phyloP scores from a whole-genome alignment of 208 protist species.

The Leishmania tropica region DNA sequence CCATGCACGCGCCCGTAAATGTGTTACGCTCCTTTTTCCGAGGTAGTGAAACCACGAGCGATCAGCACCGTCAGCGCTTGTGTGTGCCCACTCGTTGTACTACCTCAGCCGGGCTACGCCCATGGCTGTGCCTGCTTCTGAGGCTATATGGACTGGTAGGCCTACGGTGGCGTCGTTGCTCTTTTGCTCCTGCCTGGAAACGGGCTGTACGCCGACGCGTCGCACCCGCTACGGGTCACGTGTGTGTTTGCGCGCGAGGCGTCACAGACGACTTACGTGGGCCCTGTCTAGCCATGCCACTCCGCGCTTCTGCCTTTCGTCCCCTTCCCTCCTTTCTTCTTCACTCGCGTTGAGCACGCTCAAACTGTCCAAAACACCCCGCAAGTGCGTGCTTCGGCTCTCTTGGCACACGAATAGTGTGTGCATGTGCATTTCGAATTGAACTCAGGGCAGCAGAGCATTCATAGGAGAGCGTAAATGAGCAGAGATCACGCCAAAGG shows the following conservation, averaged over 20 bases:
- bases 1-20: background rate
- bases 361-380: background rate
- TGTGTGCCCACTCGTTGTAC: background rate
- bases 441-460: background rate
- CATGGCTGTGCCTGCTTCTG: background rate
- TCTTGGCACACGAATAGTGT: too few species aligned
- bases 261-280: background rate
- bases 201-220: background rate
- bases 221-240: background rate
- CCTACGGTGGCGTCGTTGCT: background rate
- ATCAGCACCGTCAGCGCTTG: background rate
- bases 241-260: background rate
- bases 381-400: background rate
- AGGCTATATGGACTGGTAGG: too few species aligned
- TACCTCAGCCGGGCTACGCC: background rate
- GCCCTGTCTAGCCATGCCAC: background rate
- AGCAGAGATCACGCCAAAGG: slow-evolving; percentile 9
- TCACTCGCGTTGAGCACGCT: too few species aligned
- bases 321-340: background rate
- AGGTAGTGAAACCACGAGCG: background rate
- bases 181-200: background rate
- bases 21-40: background rate
- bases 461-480: slow-evolving; percentile 11
- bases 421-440: background rate
- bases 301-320: background rate